These are phyloP conservation scores for Venturia aucupariae DNA, from an alignment of 2,329 filamentous ascomycete species.

Conservation along the genomic window DNA sequence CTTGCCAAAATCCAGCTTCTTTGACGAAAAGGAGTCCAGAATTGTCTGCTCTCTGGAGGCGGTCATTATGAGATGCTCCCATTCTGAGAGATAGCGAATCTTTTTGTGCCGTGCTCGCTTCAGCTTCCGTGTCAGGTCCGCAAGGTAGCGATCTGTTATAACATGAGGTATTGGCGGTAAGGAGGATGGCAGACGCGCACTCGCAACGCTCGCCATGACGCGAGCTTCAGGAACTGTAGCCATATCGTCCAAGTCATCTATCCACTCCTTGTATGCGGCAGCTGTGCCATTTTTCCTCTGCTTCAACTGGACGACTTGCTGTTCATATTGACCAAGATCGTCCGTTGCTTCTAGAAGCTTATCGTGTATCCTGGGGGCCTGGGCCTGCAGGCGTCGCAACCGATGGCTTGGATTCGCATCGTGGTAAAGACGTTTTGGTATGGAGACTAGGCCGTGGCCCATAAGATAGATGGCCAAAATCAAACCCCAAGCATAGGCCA, in stretches of 20 bases:
- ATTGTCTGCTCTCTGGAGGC: conserved; percentile 71
- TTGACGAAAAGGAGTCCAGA: conserved; percentile 72
- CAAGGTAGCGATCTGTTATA: conserved; percentile 87
- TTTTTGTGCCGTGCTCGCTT: conserved; percentile 75
- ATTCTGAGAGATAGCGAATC: conserved; percentile 74
- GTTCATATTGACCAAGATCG: conserved; percentile 70
- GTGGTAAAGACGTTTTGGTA: conserved; percentile 72
- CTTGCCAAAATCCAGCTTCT: conserved; percentile 66
- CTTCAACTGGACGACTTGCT: conserved; percentile 68
- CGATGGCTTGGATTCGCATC: conserved; percentile 68
- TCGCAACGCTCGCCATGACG: conserved; percentile 19
- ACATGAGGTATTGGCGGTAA: conserved; percentile 55
- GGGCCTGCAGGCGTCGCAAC: conserved; percentile 64
- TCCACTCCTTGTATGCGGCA: conserved; percentile 78
- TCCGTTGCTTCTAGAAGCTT: conserved; percentile 76
- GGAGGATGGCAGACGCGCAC: conserved; percentile 24
- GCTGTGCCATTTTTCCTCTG: conserved; percentile 73
- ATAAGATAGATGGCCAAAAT: conserved; percentile 91
- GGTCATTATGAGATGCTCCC: conserved; percentile 67
- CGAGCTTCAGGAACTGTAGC: conserved; percentile 45
- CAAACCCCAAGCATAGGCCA: conserved; percentile 90
- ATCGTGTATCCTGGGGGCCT: conserved; percentile 76
- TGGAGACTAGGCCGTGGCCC: conserved; percentile 90
- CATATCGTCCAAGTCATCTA: conserved; percentile 81
- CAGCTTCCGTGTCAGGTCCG: conserved; percentile 75